Evolutionary conservation across 352 stramenopile genomes (phyloP).

Genomic region (Peronospora destructor): DNA sequence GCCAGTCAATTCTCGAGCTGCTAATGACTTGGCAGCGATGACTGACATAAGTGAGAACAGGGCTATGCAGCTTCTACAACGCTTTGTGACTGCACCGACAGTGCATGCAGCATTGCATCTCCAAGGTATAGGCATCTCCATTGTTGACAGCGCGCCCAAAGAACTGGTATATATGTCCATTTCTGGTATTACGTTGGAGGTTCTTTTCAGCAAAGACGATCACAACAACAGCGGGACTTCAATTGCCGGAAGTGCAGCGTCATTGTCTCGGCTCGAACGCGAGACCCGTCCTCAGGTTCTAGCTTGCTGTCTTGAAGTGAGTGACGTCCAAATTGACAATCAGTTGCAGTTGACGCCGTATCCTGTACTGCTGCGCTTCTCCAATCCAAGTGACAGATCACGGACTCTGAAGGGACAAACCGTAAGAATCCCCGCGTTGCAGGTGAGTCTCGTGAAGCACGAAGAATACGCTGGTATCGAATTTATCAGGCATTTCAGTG

Average conservation of each 20-base stretch:
- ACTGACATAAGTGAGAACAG: constrained; percentile 18
- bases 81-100: constrained; percentile 45
- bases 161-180: constrained; percentile 78
- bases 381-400: constrained; percentile 45
- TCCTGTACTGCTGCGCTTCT: constrained; percentile 79
- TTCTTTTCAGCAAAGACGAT: constrained; percentile 47
- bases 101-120: constrained; percentile 51
- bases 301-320: constrained; percentile 59
- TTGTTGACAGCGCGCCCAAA: constrained; percentile 66
- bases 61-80: constrained; percentile 33
- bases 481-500: constrained; percentile 82
- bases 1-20: constrained; percentile 20
- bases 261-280: constrained; percentile 46
- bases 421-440: constrained; percentile 56
- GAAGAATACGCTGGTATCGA: constrained; percentile 83
- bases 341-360: constrained; percentile 77
- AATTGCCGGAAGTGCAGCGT: constrained; percentile 37
- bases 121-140: constrained; percentile 68
- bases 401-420: constrained; percentile 46
- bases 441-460: constrained; percentile 76
- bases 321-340: constrained; percentile 85
- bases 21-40: constrained; percentile 25
- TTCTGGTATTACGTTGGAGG: constrained; percentile 52
- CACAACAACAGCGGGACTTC: constrained; percentile 30
- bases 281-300: constrained; percentile 52